Evolutionary conservation across 345 rosid genomes (phyloP).

Genomic region (Gossypium rotundifolium): DNA sequence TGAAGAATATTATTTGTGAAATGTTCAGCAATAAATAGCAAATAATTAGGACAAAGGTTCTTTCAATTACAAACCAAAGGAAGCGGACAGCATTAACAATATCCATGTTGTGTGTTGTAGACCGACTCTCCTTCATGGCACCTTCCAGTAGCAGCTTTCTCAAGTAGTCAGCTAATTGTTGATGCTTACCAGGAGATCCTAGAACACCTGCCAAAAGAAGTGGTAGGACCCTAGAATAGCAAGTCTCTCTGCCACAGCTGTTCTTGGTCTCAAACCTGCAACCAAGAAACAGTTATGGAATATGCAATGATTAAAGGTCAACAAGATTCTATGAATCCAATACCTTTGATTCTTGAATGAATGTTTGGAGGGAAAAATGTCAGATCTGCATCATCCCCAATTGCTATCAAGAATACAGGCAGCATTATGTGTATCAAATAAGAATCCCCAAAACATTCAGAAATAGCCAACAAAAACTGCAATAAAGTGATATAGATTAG

Average conservation of each 20-base stretch:
- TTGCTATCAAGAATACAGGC: slow-evolving; percentile 80
- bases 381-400: slow-evolving; percentile 75
- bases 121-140: slow-evolving; percentile 45
- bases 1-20: slow-evolving; percentile 22
- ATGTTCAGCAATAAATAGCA: slow-evolving; percentile 7
- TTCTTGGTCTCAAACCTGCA: slow-evolving; percentile 85
- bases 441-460: slow-evolving; percentile 62
- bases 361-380: slow-evolving; percentile 50
- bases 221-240: slow-evolving; percentile 68
- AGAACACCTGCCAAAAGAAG: slow-evolving; percentile 90
- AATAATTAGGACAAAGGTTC: slow-evolving; percentile 8
- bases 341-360: slow-evolving; percentile 71
- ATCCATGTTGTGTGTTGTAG: slow-evolving; percentile 44
- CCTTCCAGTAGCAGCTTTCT: slow-evolving; percentile 67
- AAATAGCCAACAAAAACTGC: slow-evolving; percentile 80
- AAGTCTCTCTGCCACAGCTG: slow-evolving; percentile 70
- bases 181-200: slow-evolving; percentile 73
- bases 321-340: slow-evolving; percentile 1
- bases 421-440: slow-evolving; percentile 80
- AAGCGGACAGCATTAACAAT: slow-evolving; percentile 75
- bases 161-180: slow-evolving; percentile 60
- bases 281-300: slow-evolving; percentile 20
- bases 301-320: slow-evolving; percentile 7
- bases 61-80: slow-evolving; percentile 62
- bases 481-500: slow-evolving; percentile 23